Evolutionary conservation across 345 rosid species (phyloP).

Genomic region (Brassica nigra): DNA sequence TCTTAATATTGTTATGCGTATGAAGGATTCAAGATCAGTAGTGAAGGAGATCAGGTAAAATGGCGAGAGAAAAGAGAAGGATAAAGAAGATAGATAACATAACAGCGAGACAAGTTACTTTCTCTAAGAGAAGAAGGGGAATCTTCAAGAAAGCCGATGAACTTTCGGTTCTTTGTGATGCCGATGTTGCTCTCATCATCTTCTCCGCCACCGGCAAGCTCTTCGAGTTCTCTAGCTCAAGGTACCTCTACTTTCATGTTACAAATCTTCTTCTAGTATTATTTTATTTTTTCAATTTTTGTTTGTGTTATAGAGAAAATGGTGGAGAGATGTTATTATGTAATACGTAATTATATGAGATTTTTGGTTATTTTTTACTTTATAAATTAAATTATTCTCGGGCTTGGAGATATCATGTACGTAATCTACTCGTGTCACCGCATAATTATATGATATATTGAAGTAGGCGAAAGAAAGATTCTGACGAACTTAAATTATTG

Average conservation of each 20-base stretch:
- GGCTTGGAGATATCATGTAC: constrained; percentile 6
- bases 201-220: constrained; percentile 71
- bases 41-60: constrained; percentile 17
- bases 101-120: constrained; percentile 71
- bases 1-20: not conserved
- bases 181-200: constrained; percentile 64
- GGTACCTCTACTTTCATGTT: constrained; percentile 40
- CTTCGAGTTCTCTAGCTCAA: constrained; percentile 59
- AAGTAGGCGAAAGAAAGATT: not conserved
- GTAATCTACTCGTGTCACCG: not conserved
- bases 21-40: constrained; percentile 20
- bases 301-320: not conserved
- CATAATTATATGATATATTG: not conserved
- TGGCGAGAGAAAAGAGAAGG: constrained; percentile 68
- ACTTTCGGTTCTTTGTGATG: constrained; percentile 70
- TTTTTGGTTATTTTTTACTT: not conserved
- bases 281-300: not conserved
- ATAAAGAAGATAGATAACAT: constrained; percentile 65
- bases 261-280: not conserved
- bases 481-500: constrained; percentile 14
- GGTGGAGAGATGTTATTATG: not conserved
- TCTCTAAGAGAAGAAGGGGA: constrained; percentile 68
- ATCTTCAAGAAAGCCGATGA: constrained; percentile 73
- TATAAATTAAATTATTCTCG: not conserved
- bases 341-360: not conserved